Evolutionary conservation across 1,139 yeast genomes (phyloP), one percentile per base, ranked within the genome.

Genomic region (Groenewaldozyma auringiensis): DNA sequence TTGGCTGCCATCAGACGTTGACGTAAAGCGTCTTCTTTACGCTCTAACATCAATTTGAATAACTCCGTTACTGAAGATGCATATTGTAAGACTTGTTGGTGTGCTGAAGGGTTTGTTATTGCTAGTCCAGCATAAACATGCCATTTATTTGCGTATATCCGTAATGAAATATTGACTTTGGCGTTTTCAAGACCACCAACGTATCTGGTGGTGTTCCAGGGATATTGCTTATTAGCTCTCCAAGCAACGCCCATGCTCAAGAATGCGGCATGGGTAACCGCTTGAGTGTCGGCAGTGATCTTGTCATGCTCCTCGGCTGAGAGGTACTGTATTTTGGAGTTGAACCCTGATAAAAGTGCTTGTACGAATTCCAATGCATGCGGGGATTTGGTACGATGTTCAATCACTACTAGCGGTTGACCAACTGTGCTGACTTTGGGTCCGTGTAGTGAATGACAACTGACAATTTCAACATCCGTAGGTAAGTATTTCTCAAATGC

Each of bases 61-160:
- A 92, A 69, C 46, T 84, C 94, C 0, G 94, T 82, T 1, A 85
- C 82, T 1, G 95, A 84, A 42, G 78, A 75, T 2, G 97, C 85
- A 61, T 89, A 92, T 62, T 89, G 97, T 50, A 86, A 71, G 18
- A 94, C 83, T 65, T 92, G 98, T 36, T 75, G 78, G 60, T 89
- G 96, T 0, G 98, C 97, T 25, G 92, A 78, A 0, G 96, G 96
- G 61, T 92, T 92, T 2, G 96, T 84, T 51, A 92, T 89, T 9
- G 97, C 96, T 56, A 92, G 71, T 0, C 98, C 98, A 3, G 98
- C 98, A 61, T 92, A 92, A 21, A 92, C 98, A 61, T 92, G 98
- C 95, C 96, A 92, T 65, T 89, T 88, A 66, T 89, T 92, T 27
- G 95, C 81, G 64, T 74, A 92, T 40, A 92, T 92, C 53, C 98